Evolutionary conservation across 2,329 filamentous ascomycete species (phyloP).

Genomic region (Epichloe hybrida): DNA sequence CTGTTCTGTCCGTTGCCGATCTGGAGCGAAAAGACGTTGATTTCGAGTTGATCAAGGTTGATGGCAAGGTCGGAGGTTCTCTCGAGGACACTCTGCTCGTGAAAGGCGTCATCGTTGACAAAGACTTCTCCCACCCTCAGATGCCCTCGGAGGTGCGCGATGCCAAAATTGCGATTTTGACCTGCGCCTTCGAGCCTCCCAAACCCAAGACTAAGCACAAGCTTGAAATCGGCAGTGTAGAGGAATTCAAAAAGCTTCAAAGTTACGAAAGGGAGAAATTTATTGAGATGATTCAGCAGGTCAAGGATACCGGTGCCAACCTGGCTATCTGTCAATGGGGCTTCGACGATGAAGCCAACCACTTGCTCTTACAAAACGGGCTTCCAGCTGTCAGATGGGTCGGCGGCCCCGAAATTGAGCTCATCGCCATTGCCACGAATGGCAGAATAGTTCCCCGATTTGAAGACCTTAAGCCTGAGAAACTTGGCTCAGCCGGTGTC

Average conservation of each 20-base stretch:
- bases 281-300: conserved; percentile 94
- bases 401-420: conserved; percentile 91
- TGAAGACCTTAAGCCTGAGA: conserved; percentile 81
- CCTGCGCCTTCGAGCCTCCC: conserved; percentile 94
- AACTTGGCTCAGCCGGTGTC: conserved; percentile 78
- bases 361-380: conserved; percentile 88
- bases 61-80: conserved; percentile 90
- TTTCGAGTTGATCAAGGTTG: conserved; percentile 98
- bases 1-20: conserved; percentile 90
- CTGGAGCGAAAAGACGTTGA: conserved; percentile 94
- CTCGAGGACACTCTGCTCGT: conserved; percentile 90
- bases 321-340: conserved; percentile 98
- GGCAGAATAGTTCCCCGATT: conserved; percentile 95
- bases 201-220: conserved; percentile 99
- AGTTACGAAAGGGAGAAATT: conserved; percentile 95
- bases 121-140: conserved; percentile 98
- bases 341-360: conserved; percentile 98
- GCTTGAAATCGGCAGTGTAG: conserved; percentile 90
- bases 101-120: conserved; percentile 97
- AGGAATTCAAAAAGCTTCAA: conserved; percentile 97
- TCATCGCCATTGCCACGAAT: conserved; percentile 97
- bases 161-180: conserved; percentile 94
- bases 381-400: conserved; percentile 96
- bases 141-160: conserved; percentile 94
- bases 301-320: conserved; percentile 95